Base-by-base conservation (phyloP, 306 rosid species). In the Luffa aegyptiaca region DNA sequence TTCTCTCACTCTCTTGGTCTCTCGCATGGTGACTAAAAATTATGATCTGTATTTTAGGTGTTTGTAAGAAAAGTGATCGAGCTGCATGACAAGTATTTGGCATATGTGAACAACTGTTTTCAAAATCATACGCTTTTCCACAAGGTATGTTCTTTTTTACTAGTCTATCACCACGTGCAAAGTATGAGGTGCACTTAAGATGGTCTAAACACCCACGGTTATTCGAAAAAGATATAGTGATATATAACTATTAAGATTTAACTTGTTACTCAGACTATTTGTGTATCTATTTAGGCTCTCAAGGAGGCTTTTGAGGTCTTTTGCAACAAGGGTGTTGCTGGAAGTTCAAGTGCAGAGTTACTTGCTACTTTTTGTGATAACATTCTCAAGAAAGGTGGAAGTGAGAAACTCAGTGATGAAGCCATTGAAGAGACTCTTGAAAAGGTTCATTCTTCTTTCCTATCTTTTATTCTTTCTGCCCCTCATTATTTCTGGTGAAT, bases 341-440 rank as follows among this genome's bases (percentile, higher is more conserved):
- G 90, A 78, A 87, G 88, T 80, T 82, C 90, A 21, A 87, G 86
- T 75, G 90, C 90, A 0, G 90, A 87, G 80, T 87, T 87, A 36
- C 88, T 87, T 20, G 84, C 90, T 49, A 82, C 90, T 41, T 87
- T 87, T 77, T 87, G 90, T 81, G 90, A 87, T 83, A 87, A 84
- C 73, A 84, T 87, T 63, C 87, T 87, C 26, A 87, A 87, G 88
- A 87, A 87, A 75, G 90, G 90, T 80, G 90, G 90, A 64, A 84
- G 90, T 82, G 90, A 87, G 82, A 84, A 87, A 81, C 70, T 87
- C 77, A 87, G 90, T 80, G 90, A 87, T 52, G 90, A 87, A 80
- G 90, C 90, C 61, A 92, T 88, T 64, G 88, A 86, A 75, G 90
- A 87, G 35, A 94, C 97, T 76, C 96, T 92, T 66, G 98, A 92